These are phyloP conservation scores for Orychophragmus violaceus DNA, from an alignment of 345 rosid species.

Conservation along the genomic window DNA sequence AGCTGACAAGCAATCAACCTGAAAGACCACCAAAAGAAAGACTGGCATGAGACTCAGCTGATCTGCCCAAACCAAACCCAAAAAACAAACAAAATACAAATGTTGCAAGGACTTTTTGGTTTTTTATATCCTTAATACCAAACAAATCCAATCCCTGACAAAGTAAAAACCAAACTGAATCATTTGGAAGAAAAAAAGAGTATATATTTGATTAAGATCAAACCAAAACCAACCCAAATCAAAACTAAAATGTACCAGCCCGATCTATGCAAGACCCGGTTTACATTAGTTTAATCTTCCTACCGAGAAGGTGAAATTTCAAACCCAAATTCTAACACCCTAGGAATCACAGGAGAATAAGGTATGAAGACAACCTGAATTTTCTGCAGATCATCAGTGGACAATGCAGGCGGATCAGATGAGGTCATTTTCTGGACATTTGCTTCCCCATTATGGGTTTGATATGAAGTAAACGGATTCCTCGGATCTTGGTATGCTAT, in stretches of 20 bases:
- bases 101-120: not conserved
- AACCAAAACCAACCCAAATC: no score
- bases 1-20: constrained; percentile 77
- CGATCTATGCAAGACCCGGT: not conserved
- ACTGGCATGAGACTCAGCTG: not conserved
- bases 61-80: not conserved
- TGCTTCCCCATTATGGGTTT: constrained; percentile 28
- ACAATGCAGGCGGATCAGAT: constrained; percentile 40
- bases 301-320: not conserved
- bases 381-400: constrained; percentile 62
- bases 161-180: not conserved
- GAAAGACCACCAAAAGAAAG: constrained; percentile 21
- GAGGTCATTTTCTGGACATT: constrained; percentile 34
- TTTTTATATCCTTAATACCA: not conserved
- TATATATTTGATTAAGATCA: not conserved
- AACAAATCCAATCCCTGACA: not conserved
- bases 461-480: constrained; percentile 32
- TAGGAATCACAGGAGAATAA: not conserved
- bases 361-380: constrained; percentile 50
- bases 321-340: not conserved
- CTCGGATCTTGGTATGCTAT: constrained; percentile 39
- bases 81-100: not conserved
- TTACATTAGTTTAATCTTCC: not conserved
- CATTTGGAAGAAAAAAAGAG: not conserved
- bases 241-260: no score